Evolutionary conservation across 805 yeast genomes (phyloP).

Genomic region (Candida qinlingensis): DNA sequence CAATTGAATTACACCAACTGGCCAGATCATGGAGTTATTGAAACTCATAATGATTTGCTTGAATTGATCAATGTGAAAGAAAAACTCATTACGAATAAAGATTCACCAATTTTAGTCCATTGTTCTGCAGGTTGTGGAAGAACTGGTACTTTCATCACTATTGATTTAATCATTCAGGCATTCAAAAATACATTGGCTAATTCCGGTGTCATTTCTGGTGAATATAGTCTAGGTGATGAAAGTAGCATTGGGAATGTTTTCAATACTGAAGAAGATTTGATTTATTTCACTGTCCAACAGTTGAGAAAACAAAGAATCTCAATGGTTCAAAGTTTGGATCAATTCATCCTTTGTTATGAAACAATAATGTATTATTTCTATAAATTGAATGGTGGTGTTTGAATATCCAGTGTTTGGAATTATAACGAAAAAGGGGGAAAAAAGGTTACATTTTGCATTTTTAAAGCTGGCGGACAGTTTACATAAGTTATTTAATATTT

Average conservation of each 20-base stretch:
- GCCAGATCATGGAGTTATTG: constrained; percentile 76
- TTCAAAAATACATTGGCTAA: constrained; percentile 7
- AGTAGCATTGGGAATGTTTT: constrained; percentile 12
- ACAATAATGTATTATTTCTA: constrained; percentile 29
- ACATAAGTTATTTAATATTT: too few species aligned
- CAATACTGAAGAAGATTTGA: constrained; percentile 39
- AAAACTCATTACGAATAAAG: constrained; percentile 12
- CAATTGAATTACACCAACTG: constrained; percentile 77
- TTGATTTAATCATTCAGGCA: constrained; percentile 36
- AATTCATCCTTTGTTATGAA: constrained; percentile 71
- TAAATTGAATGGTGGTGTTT: background rate
- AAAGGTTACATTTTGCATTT: too few species aligned
- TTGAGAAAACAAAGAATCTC: constrained; percentile 72
- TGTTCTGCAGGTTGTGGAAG: constrained; percentile 98
- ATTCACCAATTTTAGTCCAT: constrained; percentile 66
- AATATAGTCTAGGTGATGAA: background rate
- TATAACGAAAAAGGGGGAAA: too few species aligned
- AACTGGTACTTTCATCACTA: constrained; percentile 82
- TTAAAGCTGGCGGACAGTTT: too few species aligned
- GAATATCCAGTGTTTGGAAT: background rate
- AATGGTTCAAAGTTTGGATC: constrained; percentile 81
- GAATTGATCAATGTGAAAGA: constrained; percentile 29
- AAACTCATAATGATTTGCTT: constrained; percentile 29
- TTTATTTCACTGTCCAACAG: constrained; percentile 56
- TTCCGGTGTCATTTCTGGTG: too few species aligned